These are phyloP conservation scores for Meyerozyma carpophila DNA, from an alignment of 1,139 yeast species.

Conservation along the genomic window DNA sequence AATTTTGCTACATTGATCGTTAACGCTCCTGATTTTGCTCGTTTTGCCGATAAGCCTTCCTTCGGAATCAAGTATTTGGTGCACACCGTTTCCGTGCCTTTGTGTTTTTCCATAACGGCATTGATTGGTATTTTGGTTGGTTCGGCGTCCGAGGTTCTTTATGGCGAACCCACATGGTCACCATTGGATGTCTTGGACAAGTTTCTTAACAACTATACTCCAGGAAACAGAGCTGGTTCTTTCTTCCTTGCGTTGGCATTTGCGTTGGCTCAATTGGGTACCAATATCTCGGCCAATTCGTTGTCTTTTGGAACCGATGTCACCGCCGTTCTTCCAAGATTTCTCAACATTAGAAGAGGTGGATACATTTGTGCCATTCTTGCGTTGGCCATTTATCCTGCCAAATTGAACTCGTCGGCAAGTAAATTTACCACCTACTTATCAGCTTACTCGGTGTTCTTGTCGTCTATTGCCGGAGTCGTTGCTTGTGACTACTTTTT, in stretches of 20 bases:
- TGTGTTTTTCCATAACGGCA: conserved; percentile 74
- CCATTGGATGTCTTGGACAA: conserved; percentile 73
- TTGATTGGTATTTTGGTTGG: conserved; percentile 84
- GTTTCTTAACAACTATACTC: conserved; percentile 55
- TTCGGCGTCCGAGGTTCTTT: conserved; percentile 68
- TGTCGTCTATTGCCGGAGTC: conserved; percentile 84
- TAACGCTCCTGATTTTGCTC: conserved; percentile 86
- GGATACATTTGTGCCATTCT: conserved; percentile 74
- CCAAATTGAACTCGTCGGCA: conserved; percentile 75
- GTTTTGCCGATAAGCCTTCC: conserved; percentile 58
- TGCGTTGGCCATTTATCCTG: conserved; percentile 79
- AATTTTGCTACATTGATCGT: conserved; percentile 83
- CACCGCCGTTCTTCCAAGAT: conserved; percentile 76
- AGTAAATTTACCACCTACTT: conserved; percentile 78
- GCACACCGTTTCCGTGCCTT: conserved; percentile 60
- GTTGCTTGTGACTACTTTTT: conserved; percentile 72
- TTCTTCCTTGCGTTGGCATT: conserved; percentile 74
- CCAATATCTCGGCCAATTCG: conserved; percentile 88
- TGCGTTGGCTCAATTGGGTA: conserved; percentile 82
- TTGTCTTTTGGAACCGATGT: conserved; percentile 89
- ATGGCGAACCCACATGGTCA: conserved; percentile 74
- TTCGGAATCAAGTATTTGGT: conserved; percentile 40
- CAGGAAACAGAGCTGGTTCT: conserved; percentile 77
- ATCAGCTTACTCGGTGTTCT: conserved; percentile 81
- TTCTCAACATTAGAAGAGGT: conserved; percentile 70